Percentiles rank a stretch among this genome's conserved stretches.
phyloP scores from a whole-genome alignment of 2,329 filamentous ascomycete genomes.

The Fusarium siculi region DNA sequence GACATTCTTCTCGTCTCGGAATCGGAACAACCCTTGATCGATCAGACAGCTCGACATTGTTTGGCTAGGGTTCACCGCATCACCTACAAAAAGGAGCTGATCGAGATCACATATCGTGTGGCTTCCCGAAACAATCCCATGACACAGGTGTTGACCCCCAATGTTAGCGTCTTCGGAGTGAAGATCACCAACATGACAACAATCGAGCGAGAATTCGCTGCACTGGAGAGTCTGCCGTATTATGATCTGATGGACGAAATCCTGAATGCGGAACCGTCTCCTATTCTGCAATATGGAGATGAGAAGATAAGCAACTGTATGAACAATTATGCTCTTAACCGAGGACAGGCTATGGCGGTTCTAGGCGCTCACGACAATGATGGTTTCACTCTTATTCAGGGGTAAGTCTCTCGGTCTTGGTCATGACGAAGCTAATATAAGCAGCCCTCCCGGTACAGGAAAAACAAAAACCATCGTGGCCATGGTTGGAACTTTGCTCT shows the following conservation, averaged over 20 bases:
- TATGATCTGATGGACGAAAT: constrained; percentile 97
- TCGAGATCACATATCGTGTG: constrained; percentile 89
- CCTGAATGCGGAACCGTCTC: constrained; percentile 87
- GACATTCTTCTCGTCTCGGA: constrained; percentile 90
- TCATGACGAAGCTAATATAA: constrained; percentile 45
- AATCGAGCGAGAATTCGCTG: constrained; percentile 94
- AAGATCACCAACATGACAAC: constrained; percentile 95
- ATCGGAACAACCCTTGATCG: constrained; percentile 74
- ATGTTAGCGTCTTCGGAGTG: constrained; percentile 75
- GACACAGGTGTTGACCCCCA: constrained; percentile 72
- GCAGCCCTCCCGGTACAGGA: constrained; percentile 89
- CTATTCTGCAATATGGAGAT: constrained; percentile 82
- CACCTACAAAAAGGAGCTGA: constrained; percentile 80
- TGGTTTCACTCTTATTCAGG: constrained; percentile 95
- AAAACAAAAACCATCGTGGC: constrained; percentile 99
- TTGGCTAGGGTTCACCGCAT: constrained; percentile 85
- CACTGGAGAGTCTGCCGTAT: constrained; percentile 89
- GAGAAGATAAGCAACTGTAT: constrained; percentile 76
- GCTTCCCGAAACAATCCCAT: constrained; percentile 74
- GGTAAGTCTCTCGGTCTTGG: constrained; percentile 57
- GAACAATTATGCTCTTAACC: constrained; percentile 84
- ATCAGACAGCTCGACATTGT: constrained; percentile 77
- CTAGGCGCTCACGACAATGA: constrained; percentile 94
- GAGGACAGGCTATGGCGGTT: constrained; percentile 90
- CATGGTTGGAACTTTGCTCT: constrained; percentile 85